A percentile compares a stretch with the other conserved stretches of the same genome.
Conservation (phyloP, 352 stramenopile genomes). For the Globisporangium abappressorium region DNA sequence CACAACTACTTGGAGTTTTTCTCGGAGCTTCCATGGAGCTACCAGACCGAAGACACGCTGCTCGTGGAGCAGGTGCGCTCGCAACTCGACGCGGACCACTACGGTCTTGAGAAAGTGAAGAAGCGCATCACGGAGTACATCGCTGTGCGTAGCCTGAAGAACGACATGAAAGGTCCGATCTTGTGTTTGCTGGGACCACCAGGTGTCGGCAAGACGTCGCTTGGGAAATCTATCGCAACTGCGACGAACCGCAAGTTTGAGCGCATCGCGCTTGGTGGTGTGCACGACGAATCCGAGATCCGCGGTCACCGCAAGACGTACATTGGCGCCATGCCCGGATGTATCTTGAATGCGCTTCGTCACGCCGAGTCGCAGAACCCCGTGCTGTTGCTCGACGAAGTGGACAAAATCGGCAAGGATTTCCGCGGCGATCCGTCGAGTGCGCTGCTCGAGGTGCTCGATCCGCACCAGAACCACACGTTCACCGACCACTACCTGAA, state of each 20-base stretch:
- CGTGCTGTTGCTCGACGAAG: constrained; percentile 85
- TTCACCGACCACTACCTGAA: constrained; percentile 88
- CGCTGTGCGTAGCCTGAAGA: constrained; percentile 75
- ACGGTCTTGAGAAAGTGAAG: constrained; percentile 81
- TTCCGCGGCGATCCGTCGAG: constrained; percentile 63
- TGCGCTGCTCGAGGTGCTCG: constrained; percentile 82
- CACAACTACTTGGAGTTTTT: constrained; percentile 85
- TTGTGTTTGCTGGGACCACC: constrained; percentile 85
- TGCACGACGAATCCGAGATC: constrained; percentile 85
- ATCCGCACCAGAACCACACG: constrained; percentile 84
- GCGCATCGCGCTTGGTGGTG: constrained; percentile 68
- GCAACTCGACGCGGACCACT: constrained; percentile 77
- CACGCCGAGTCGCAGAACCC: constrained; percentile 76
- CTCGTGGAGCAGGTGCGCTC: constrained; percentile 50
- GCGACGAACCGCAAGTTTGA: constrained; percentile 78
- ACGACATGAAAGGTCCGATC: constrained; percentile 84
- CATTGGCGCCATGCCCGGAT: constrained; percentile 83
- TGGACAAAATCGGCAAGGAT: constrained; percentile 81
- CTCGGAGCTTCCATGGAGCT: constrained; percentile 65
- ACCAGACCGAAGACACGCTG: constrained; percentile 50
- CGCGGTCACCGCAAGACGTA: constrained; percentile 86
- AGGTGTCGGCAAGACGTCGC: constrained; percentile 81
- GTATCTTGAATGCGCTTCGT: constrained; percentile 75
- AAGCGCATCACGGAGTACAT: constrained; percentile 88
- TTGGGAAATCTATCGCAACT: constrained; percentile 76